Percentiles rank a stretch among this genome's conserved stretches.
phyloP scores from a whole-genome alignment of 1,284 basidiomycete species.

The Tilletia caries region DNA sequence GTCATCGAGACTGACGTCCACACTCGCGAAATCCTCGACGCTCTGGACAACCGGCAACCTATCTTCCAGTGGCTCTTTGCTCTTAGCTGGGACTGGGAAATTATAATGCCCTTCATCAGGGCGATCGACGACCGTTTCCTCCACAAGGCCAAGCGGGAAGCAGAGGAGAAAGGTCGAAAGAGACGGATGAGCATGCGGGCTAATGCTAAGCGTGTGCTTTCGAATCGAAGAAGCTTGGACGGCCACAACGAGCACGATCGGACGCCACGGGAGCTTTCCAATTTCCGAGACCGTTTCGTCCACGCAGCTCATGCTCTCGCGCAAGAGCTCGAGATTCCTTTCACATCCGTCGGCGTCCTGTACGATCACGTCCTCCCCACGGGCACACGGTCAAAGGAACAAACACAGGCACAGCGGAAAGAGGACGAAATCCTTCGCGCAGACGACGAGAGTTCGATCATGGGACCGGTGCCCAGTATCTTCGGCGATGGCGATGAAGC shows the following conservation, averaged over 20 bases:
- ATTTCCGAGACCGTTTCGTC: conserved; percentile 58
- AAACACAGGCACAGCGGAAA: conserved; percentile 14
- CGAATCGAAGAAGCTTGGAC: conserved; percentile 27
- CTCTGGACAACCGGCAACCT: conserved; percentile 57
- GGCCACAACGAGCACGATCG: conserved; percentile 26
- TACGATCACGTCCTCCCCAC: conserved; percentile 59
- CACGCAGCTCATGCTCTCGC: conserved; percentile 57
- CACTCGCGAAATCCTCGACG: conserved; percentile 55
- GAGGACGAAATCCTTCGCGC: conserved; percentile 19
- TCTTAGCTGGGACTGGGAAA: conserved; percentile 59
- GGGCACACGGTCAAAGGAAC: conserved; percentile 47
- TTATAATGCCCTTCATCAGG: conserved; percentile 57
- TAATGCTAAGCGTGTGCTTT: conserved; percentile 6
- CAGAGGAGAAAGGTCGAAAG: conserved; percentile 38
- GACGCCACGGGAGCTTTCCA: conserved; percentile 40
- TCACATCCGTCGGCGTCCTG: conserved; percentile 64
- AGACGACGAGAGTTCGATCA: conserved; percentile 44
- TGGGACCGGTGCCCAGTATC: conserved; percentile 35
- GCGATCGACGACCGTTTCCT: conserved; percentile 53
- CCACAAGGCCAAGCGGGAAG: conserved; percentile 27
- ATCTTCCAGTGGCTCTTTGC: conserved; percentile 61
- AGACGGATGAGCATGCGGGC: neutral
- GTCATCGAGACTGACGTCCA: conserved; percentile 58
- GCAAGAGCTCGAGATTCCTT: conserved; percentile 56
- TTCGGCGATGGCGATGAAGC: conserved; percentile 42